Percentiles rank a stretch among this genome's conserved stretches.
phyloP scores from a whole-genome alignment of 495 filamentous ascomycete species.

The Sphaerosporella brunnea region DNA sequence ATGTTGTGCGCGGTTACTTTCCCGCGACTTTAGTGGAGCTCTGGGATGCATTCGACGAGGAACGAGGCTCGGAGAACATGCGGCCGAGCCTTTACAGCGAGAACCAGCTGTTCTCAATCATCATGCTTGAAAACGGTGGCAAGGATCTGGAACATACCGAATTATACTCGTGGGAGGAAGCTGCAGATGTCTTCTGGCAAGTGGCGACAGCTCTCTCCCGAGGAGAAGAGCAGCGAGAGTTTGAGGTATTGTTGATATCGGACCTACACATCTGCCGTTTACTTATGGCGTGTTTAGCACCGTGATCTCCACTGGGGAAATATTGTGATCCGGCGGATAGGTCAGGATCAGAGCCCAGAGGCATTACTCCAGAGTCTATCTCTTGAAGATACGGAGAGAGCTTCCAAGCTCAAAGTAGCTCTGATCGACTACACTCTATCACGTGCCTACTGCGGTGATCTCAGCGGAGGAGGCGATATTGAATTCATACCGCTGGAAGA shows the following conservation, averaged over 20 bases:
- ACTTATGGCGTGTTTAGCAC: conserved; percentile 9
- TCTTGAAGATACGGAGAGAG: conserved; percentile 1
- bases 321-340: conserved; percentile 14
- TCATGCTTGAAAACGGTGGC: conserved; percentile 23
- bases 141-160: conserved; percentile 22
- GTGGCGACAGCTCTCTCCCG: conserved; percentile 17
- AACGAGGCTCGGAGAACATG: conserved; percentile 24
- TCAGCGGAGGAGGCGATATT: not conserved
- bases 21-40: conserved; percentile 16
- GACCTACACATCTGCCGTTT: too few relatives aligned
- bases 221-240: conserved; percentile 16
- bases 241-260: conserved; percentile 12
- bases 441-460: conserved; percentile 13
- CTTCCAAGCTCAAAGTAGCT: conserved; percentile 15
- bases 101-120: conserved; percentile 19
- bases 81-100: conserved; percentile 22
- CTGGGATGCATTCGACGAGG: conserved; percentile 24
- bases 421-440: conserved; percentile 26
- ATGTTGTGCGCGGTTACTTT: conserved; percentile 15
- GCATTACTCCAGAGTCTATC: conserved; percentile 7
- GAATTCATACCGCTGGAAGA: conserved; percentile 23
- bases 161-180: conserved; percentile 20
- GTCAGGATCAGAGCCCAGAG: not conserved
- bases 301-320: conserved; percentile 25
- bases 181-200: conserved; percentile 23